These are phyloP conservation scores for Synchytrium microbalum DNA, from an alignment of 371 early-diverging fungal species.

Conservation along the genomic window DNA sequence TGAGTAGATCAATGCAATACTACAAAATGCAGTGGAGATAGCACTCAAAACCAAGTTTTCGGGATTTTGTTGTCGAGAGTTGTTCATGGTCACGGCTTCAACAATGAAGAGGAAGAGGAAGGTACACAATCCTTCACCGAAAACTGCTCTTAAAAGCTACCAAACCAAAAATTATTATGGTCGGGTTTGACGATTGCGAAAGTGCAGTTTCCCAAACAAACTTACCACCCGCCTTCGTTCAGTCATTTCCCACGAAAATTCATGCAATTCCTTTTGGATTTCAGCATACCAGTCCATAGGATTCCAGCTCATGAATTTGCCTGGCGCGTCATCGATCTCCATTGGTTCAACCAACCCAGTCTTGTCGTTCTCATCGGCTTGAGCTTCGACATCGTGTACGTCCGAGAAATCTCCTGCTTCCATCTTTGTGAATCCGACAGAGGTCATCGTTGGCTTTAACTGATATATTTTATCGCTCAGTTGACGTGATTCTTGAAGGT, in stretches of 20 bases:
- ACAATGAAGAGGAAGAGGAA: slow-evolving; percentile 49
- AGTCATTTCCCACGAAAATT: slow-evolving; percentile 33
- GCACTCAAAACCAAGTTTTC: slow-evolving; percentile 45
- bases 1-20: slow-evolving; percentile 61
- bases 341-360: too few relatives aligned
- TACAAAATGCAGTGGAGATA: slow-evolving; percentile 46
- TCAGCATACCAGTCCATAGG: slow-evolving; percentile 39
- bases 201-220: slow-evolving; percentile 2
- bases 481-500: too few relatives aligned
- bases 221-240: slow-evolving; percentile 43
- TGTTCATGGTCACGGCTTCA: slow-evolving; percentile 41
- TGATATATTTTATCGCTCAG: too few relatives aligned
- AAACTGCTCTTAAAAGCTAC: slow-evolving; percentile 43
- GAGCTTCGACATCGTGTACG: too few relatives aligned
- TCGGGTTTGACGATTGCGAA: not conserved
- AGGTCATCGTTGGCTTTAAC: too few relatives aligned
- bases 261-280: slow-evolving; percentile 31
- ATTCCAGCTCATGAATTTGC: too few relatives aligned
- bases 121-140: slow-evolving; percentile 45
- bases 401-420: too few relatives aligned
- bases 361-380: too few relatives aligned
- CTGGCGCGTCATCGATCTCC: too few relatives aligned
- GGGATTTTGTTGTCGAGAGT: slow-evolving; percentile 34
- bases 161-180: not conserved
- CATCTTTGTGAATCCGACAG: too few relatives aligned